Percentiles rank a stretch among this genome's conserved stretches.
Conservation (phyloP, 257 asterid genomes). For the Petunia axillaris region DNA sequence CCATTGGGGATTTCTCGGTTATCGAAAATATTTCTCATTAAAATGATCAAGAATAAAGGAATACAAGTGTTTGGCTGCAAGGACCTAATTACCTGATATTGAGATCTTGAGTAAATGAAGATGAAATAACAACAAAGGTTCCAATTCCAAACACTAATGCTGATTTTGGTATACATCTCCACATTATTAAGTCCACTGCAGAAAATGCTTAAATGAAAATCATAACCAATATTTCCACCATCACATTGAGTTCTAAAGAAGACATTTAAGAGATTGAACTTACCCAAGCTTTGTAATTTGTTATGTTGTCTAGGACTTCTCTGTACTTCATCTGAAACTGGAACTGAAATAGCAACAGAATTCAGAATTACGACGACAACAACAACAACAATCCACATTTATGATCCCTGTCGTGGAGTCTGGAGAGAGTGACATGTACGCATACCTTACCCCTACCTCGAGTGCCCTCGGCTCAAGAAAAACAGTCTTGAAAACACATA, state of each 20-base stretch:
- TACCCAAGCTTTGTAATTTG: conserved; percentile 72
- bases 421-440: no score
- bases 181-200: conserved; percentile 81
- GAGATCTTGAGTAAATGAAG: conserved; percentile 72
- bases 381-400: not conserved
- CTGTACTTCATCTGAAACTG: conserved; percentile 45
- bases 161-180: conserved; percentile 82
- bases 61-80: not conserved
- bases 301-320: conserved; percentile 50
- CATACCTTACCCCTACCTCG: no score
- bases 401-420: not conserved
- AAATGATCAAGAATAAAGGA: conserved; percentile 10
- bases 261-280: conserved; percentile 31
- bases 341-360: conserved; percentile 26
- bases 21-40: not conserved
- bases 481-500: not conserved
- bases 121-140: conserved; percentile 71
- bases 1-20: no score
- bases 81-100: conserved; percentile 64
- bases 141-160: conserved; percentile 86
- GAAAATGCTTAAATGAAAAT: conserved; percentile 4
- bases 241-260: not conserved
- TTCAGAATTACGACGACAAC: not conserved
- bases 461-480: no score
- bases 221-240: not conserved